Base-by-base conservation (phyloP, 495 filamentous ascomycete genomes). In the Lepidopterella palustris region DNA sequence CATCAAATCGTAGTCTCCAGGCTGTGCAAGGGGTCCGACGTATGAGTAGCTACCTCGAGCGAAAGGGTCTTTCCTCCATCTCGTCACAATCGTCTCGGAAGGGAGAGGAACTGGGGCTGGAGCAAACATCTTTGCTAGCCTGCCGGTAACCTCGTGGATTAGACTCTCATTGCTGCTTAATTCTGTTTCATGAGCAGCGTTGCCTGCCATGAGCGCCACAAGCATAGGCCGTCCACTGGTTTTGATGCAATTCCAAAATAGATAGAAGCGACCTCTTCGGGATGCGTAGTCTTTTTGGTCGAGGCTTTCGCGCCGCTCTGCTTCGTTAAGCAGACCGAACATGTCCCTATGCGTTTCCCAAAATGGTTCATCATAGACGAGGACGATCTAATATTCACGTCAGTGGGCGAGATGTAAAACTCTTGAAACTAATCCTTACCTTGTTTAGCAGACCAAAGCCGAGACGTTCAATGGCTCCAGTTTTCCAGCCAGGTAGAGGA, bases 361-460 rank as follows among this genome's bases (percentile, higher is more conserved):
- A 74, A 99, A 99, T 0, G 88, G 77, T 72, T 87, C 75, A 26
- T 91, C 82, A 72, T 95, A 99, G 0, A 96, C 89, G 26, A 99
- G 75, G 18, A 97, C 83, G 24, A 97, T 84, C 72, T 75, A 60
- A 45, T 23, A 18, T 26, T 8, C 23, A 13, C 42, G 59, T 70
- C 65, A 59, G 25, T 57, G 29, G 21, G 6, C 23, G 45, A 24
- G 40, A 56, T 4, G 6, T 27, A 11, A 24, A 11, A 5, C 1
- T 26, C 28, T 20, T 26, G 32, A 24, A 6, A 11, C 13, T 35
- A 10, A 24, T 55, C 58, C 68, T 24, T 60, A 77, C 75, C 64
- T 99, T 99, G 78, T 99, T 99, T 67, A 99, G 77, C 45, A 93
- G 79, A 0, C 93, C 93, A 70, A 95, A 99, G 0, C 95, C 93